Evolutionary conservation across 331 rosid genomes (phyloP).

Genomic region (Saraca asoca): DNA sequence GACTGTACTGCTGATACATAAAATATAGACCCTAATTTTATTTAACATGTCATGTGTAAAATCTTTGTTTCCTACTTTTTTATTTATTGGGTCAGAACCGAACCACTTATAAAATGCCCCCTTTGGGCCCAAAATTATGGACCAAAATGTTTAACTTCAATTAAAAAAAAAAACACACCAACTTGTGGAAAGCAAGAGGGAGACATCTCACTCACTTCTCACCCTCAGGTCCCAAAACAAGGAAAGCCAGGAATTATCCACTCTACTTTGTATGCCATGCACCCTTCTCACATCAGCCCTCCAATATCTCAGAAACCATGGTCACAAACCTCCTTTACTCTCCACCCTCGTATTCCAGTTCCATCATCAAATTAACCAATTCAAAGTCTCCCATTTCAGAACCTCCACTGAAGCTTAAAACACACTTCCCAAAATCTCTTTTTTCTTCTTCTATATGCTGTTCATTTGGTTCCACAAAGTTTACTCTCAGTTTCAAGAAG

Average conservation of each 20-base stretch:
- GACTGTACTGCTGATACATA: too few species aligned
- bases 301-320: slow-evolving; percentile 49
- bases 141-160: too few species aligned
- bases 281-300: slow-evolving; percentile 32
- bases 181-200: slow-evolving; percentile 39
- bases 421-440: slow-evolving; percentile 58
- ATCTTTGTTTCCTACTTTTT: too few species aligned
- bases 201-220: slow-evolving; percentile 51
- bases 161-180: too few species aligned
- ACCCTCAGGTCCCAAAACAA: slow-evolving; percentile 58
- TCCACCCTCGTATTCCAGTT: slow-evolving; percentile 48
- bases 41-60: too few species aligned
- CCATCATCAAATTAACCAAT: slow-evolving; percentile 50
- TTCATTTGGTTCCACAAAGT: slow-evolving; percentile 47
- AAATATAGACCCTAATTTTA: too few species aligned
- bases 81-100: too few species aligned
- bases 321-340: slow-evolving; percentile 58
- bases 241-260: slow-evolving; percentile 46
- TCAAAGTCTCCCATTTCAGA: slow-evolving; percentile 54
- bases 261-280: slow-evolving; percentile 31
- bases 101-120: too few species aligned
- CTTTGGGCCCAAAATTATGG: too few species aligned
- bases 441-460: slow-evolving; percentile 30
- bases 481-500: slow-evolving; percentile 44
- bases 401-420: slow-evolving; percentile 45